Evolutionary conservation across 192 early-diverging fungal species (phyloP), one percentile per base, ranked within the genome.

Genomic region (Coemansia sp.): DNA sequence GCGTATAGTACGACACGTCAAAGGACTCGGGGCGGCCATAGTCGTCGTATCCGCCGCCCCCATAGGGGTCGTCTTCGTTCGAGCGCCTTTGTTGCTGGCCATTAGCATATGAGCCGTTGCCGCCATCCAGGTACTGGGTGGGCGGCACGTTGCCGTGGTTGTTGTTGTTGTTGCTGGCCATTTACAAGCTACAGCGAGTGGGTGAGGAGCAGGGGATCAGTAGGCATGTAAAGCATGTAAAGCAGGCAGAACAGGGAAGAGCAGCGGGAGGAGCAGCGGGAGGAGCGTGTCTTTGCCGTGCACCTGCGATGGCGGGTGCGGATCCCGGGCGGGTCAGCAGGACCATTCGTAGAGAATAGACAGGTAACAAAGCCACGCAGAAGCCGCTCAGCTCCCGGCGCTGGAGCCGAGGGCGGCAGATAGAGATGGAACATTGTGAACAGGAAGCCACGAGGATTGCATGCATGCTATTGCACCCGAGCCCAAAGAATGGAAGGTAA

Each of bases 1-100:
- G 69, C 14, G 76, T 64, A 48, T 78, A 78, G 55, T 78, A 78
- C 13, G 76, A 78, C 51, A 78, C 76, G 33, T 78, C 76, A 44
- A 78, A 78, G 8, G 76, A 78, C 28, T 78, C 76, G 10, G 76
- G 76, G 14, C 76, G 64, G 16, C 50, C 68, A 51, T 67, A 60
- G 42, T 67, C 69, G 44, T 73, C 56, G 38, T 56, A 60, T 22
- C 47, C 61, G 38, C 53, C 45, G 14, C 73, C 64, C 50, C 65
- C 65, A 36, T 78, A 78, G 29, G 70, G 64, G 32, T 78, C 70
- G 35, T 66, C 56, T 31, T 72, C 65, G 16, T 44, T 44, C 20
- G 43, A n/a, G 43, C 17, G 29, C 28, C 36, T 38, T 20, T 16
- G 37, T 37, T 61, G 56, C n/a, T 30, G 43, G 6, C 56, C 39